Evolutionary conservation across 768 basidiomycete species (phyloP), one percentile per base, ranked within the genome.

Genomic region (Lenzites betulinus): DNA sequence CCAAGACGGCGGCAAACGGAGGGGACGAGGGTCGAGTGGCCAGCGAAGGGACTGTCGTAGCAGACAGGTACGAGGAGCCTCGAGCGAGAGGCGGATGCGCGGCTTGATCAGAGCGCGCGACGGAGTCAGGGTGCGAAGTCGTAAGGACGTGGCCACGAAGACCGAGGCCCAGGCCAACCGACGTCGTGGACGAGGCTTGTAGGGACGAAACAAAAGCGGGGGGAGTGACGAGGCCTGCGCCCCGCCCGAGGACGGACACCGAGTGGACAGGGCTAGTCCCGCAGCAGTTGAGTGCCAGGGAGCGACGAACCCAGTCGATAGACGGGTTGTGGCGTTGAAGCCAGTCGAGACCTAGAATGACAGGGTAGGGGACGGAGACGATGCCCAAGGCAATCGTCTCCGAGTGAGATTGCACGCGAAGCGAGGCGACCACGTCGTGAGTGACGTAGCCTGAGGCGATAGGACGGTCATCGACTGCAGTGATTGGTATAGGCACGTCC

Each of bases 341-440:
- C 77, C 76, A 78, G 58, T 75, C 69, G n/a, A 77, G 68, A 22
- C 75, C 76, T 26, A 77, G 66, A 55, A 76, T 72, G 23, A 78
- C 51, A n/a, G n/a, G n/a, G n/a, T n/a, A n/a, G n/a, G n/a, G n/a
- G n/a, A n/a, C n/a, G n/a, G n/a, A n/a, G n/a, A n/a, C n/a, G n/a
- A n/a, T n/a, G n/a, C n/a, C n/a, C n/a, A n/a, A n/a, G n/a, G n/a
- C n/a, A n/a, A n/a, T n/a, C n/a, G n/a, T n/a, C n/a, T n/a, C n/a
- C n/a, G n/a, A n/a, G n/a, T n/a, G n/a, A n/a, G n/a, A n/a, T 20
- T 64, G 38, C 36, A 75, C 59, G 0, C 50, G 47, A 6, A 79
- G 47, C 1, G 64, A 28, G 11, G 74, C 54, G 6, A 77, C 54
- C 13, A 49, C 33, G 48, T 77, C 73, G 28, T 77, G 74, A 41